Evolutionary conservation across 306 rosid species (phyloP), one percentile per base, ranked within the genome.

Genomic region (Prunus kanzakura): DNA sequence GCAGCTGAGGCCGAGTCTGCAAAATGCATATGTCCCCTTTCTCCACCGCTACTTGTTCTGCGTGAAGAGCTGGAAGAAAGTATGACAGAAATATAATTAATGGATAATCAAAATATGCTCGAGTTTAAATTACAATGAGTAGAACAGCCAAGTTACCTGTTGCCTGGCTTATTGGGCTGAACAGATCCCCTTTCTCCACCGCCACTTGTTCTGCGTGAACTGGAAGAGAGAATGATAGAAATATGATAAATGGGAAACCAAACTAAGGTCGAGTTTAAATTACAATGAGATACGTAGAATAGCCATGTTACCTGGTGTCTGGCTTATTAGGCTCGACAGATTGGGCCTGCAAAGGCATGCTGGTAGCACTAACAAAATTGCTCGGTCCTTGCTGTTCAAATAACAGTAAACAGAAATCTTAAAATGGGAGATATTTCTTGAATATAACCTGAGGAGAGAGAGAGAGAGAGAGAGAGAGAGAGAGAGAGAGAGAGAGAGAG

Each of bases 1-100:
- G 97, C 97, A 52, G 97, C 97, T 64, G 97, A 79, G 46, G 80
- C 86, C 0, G 93, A 71, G 82, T 90, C 88, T 73, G 79, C 82
- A 35, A 83, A 95, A 56, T 87, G 80, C 85, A 76, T 49, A n/a
- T 57, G 58, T 47, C 69, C 76, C 14, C 72, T 70, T 74, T 60
- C 85, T 73, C 89, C 67, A 4, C 91, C 61, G 8, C 86, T 60
- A 29, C 73, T 80, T 3, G 83, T 73, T 67, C 76, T 84, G 71
- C 71, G 64, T 22, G 70, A 68, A 69, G 76, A 74, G 29, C 51
- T 74, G 29, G 50, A 78, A 74, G 71, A 64, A 19, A 74, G 35
- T 12, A 22, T 27, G 50, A 75, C 55, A 65, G 3, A 61, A 35
- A 35, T 35, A 35, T 35, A 6, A 69, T 8, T 47, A 58, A 29